A percentile compares a stretch with the other conserved stretches of the same genome.
Conservation (phyloP, 2,329 filamentous ascomycete genomes). For the Epichloe bromicola region DNA sequence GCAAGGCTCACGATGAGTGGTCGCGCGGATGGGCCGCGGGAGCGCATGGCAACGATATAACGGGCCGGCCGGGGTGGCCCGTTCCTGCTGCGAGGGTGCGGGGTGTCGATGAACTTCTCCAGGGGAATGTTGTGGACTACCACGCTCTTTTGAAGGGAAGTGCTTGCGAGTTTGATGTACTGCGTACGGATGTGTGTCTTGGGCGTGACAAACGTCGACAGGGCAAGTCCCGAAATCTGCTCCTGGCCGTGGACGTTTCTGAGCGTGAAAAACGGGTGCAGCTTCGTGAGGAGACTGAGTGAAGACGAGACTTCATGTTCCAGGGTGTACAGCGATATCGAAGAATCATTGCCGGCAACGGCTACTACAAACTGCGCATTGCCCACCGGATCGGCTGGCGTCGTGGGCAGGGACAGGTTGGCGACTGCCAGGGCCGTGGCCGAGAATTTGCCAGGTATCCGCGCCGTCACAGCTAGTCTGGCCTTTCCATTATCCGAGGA, state of each 20-base stretch:
- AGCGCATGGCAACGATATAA: conserved; percentile 54
- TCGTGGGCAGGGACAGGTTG: conserved; percentile 45
- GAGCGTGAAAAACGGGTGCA: conserved; percentile 40
- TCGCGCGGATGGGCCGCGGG: conserved; percentile 36
- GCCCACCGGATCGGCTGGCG: conserved; percentile 36
- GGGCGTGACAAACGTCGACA: conserved; percentile 45
- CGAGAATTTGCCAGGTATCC: conserved; percentile 54
- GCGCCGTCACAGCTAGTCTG: conserved; percentile 37
- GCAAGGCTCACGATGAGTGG: conserved; percentile 41
- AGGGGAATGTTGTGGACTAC: conserved; percentile 71
- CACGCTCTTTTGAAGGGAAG: conserved; percentile 67
- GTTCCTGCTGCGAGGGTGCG: conserved; percentile 19
- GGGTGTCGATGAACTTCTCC: conserved; percentile 27
- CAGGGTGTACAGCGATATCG: conserved; percentile 64
- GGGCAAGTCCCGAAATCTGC: conserved; percentile 45
- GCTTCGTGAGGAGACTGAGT: conserved; percentile 37
- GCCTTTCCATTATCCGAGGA: conserved; percentile 25
- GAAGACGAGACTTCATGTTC: conserved; percentile 44
- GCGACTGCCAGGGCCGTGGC: conserved; percentile 68
- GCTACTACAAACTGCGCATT: conserved; percentile 71
- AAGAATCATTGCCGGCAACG: conserved; percentile 66
- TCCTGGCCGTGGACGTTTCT: conserved; percentile 38
- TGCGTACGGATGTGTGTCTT: conserved; percentile 26
- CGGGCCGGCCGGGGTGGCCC: conserved; percentile 40
- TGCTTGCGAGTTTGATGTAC: conserved; percentile 61